A percentile compares a stretch with the other conserved stretches of the same genome.
Conservation (phyloP, 2,329 filamentous ascomycete genomes). For the Pleurostoma richardsiae region DNA sequence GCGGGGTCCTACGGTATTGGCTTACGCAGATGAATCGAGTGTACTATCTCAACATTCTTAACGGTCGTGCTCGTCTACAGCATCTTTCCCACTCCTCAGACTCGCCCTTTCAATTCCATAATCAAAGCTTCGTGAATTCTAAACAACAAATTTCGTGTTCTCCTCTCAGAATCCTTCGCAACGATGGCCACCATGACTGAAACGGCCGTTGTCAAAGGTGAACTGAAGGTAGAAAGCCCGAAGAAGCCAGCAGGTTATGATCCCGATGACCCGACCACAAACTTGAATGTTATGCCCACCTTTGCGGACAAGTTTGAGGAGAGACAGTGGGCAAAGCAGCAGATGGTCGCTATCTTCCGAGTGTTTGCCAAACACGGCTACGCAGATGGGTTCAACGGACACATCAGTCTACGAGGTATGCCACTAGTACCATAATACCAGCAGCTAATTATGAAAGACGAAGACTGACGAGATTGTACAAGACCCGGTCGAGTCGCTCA, state of each 20-base stretch:
- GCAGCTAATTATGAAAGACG: background rate
- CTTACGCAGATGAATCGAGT: too few species aligned
- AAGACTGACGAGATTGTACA: background rate
- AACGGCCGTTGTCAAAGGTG: too few species aligned
- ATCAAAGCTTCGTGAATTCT: too few species aligned
- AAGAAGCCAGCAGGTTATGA: background rate
- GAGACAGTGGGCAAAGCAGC: constrained; percentile 18
- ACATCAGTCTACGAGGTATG: constrained; percentile 49
- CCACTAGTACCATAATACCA: background rate
- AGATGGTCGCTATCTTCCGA: constrained; percentile 53
- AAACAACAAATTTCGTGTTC: too few species aligned
- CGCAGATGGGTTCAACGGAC: constrained; percentile 55
- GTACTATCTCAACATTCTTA: too few species aligned
- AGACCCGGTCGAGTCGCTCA: constrained; percentile 48
- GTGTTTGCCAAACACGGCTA: constrained; percentile 54
- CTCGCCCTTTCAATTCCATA: too few species aligned
- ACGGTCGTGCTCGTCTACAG: too few species aligned
- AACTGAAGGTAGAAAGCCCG: background rate
- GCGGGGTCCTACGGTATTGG: too few species aligned
- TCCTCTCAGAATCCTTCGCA: too few species aligned
- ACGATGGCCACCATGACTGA: too few species aligned
- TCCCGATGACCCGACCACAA: background rate
- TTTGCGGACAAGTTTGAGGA: constrained; percentile 7
- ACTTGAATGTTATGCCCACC: background rate
- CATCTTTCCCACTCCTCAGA: too few species aligned